Evolutionary conservation across 495 filamentous ascomycete species (phyloP).

Genomic region (Xylona heveae): DNA sequence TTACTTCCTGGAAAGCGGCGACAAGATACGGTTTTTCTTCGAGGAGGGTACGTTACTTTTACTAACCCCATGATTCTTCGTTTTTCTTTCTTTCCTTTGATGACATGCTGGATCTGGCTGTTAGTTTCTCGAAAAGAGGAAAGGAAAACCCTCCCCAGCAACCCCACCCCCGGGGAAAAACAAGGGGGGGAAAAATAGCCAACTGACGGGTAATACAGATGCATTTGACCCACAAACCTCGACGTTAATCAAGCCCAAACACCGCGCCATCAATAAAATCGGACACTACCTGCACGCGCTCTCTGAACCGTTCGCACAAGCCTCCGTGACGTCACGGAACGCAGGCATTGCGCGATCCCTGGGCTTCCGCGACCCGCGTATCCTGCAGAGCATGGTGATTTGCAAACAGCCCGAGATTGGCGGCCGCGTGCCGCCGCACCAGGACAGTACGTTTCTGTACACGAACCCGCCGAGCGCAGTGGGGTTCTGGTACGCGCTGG

Average conservation of each 20-base stretch:
- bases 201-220: constrained; percentile 16
- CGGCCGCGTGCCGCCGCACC: constrained; percentile 67
- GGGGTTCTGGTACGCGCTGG: constrained; percentile 88
- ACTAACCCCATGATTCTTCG: no score
- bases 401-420: constrained; percentile 97
- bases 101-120: neutral
- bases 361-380: constrained; percentile 49
- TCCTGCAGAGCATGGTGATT: constrained; percentile 91
- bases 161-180: constrained; percentile 2
- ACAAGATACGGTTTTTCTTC: constrained; percentile 95
- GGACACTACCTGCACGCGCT: constrained; percentile 73
- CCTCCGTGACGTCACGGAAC: constrained; percentile 31
- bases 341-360: constrained; percentile 48
- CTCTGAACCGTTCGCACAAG: constrained; percentile 43
- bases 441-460: constrained; percentile 83
- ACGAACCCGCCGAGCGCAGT: constrained; percentile 79
- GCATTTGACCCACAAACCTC: constrained; percentile 39
- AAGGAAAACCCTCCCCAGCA: neutral
- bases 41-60: constrained; percentile 45
- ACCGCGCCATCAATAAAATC: constrained; percentile 84
- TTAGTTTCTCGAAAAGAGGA: neutral
- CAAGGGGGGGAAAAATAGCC: constrained; percentile 1
- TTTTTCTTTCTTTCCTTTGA: neutral
- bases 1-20: constrained; percentile 76
- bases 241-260: constrained; percentile 51